A percentile compares a stretch with the other conserved stretches of the same genome.
These are phyloP conservation scores for Aureobasidium subglaciale DNA, from an alignment of 2,329 filamentous ascomycete species.

Conservation along the genomic window DNA sequence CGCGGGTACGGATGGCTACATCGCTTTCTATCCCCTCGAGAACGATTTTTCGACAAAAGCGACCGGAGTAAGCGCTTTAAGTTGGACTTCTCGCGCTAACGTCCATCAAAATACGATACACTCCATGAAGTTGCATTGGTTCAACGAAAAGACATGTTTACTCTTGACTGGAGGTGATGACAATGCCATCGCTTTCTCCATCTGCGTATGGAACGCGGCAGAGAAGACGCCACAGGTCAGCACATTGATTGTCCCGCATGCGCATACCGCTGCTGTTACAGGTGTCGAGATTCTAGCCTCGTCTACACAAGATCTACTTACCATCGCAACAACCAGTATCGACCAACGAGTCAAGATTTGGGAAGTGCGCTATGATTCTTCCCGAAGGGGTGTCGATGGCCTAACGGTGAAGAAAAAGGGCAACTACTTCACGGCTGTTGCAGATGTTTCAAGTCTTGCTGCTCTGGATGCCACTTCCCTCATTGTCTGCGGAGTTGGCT, in stretches of 20 bases:
- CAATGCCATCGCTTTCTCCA: conserved; percentile 62
- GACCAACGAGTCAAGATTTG: conserved; percentile 45
- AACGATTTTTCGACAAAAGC: not conserved
- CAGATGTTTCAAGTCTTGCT: conserved; percentile 49
- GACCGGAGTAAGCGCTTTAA: conserved; percentile 16
- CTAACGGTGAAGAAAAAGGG: conserved; percentile 27
- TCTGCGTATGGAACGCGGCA: not conserved
- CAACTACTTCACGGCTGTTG: conserved; percentile 42
- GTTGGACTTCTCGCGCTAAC: conserved; percentile 35
- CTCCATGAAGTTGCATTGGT: conserved; percentile 31
- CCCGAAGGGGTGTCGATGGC: conserved; percentile 20
- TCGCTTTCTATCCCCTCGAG: conserved; percentile 51
- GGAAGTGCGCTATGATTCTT: conserved; percentile 28
- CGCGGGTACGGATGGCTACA: conserved; percentile 72
- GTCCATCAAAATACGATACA: conserved; percentile 83
- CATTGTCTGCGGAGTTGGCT: conserved; percentile 43
- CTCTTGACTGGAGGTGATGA: conserved; percentile 82
- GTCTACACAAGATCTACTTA: conserved; percentile 11
- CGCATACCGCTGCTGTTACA: conserved; percentile 68
- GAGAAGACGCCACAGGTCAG: not conserved
- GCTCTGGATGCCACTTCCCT: conserved; percentile 27
- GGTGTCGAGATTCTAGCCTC: conserved; percentile 36
- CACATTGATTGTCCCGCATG: conserved; percentile 44
- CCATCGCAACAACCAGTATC: conserved; percentile 31
- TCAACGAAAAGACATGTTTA: conserved; percentile 35